Percentiles rank a stretch among this genome's conserved stretches.
Conservation (phyloP, 1,284 basidiomycete species). For the Ustilago hordei region DNA sequence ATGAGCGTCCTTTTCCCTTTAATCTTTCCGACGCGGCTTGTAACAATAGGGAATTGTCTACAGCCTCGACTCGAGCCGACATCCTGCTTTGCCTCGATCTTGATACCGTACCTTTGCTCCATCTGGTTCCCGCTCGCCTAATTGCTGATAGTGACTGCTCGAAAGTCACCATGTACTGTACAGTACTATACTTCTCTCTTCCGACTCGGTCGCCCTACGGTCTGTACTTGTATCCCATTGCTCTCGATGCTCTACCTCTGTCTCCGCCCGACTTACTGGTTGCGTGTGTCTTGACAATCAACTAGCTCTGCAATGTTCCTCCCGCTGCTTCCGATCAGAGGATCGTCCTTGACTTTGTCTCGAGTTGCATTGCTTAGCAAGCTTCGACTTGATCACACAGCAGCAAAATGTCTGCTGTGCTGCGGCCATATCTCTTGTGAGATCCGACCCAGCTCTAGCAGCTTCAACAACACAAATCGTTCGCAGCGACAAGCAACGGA, state of each 20-base stretch:
- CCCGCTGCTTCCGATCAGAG: too few species aligned
- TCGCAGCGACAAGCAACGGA: too few species aligned
- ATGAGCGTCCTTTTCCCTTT: neutral
- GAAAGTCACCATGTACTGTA: too few species aligned
- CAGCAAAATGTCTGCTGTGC: too few species aligned
- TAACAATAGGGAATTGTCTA: constrained; percentile 64
- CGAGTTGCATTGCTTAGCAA: too few species aligned
- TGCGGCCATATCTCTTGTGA: too few species aligned
- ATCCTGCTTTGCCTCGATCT: constrained; percentile 49
- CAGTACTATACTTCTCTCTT: neutral
- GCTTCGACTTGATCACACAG: too few species aligned
- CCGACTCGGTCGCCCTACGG: neutral
- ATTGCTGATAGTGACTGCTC: neutral
- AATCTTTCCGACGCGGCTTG: neutral
- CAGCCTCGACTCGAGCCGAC: constrained; percentile 55
- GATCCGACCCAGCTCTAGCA: too few species aligned
- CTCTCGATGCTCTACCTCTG: neutral
- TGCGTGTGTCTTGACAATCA: too few species aligned
- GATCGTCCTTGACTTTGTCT: too few species aligned
- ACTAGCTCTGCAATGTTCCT: too few species aligned
- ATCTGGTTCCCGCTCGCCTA: neutral
- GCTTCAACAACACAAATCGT: neutral
- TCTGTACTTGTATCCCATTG: constrained; percentile 4
- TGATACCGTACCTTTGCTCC: neutral
- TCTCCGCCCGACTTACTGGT: neutral